Percentiles rank a stretch among this genome's conserved stretches.
Conservation (phyloP, 1,284 basidiomycete species). For the Phlebopus sp. region DNA sequence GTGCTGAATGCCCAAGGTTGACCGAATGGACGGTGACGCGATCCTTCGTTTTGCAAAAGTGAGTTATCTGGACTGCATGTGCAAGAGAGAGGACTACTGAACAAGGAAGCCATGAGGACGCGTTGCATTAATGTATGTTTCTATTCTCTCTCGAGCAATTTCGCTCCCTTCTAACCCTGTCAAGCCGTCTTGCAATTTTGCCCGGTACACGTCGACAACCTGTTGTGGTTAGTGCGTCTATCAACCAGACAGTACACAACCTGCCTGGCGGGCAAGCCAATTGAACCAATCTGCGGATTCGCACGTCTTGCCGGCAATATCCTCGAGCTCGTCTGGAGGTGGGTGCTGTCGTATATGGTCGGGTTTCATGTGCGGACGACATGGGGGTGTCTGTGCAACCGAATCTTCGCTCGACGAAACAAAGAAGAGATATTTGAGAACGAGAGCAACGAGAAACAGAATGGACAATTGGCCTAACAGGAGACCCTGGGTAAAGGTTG, state of each 20-base stretch:
- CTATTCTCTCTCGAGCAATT: constrained; percentile 63
- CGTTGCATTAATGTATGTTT: constrained; percentile 67
- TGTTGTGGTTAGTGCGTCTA: constrained; percentile 27
- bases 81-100: constrained; percentile 22
- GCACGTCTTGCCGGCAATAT: constrained; percentile 22
- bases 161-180: constrained; percentile 68
- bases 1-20: constrained; percentile 68
- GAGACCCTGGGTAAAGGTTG: constrained; percentile 82
- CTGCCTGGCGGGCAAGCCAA: constrained; percentile 61
- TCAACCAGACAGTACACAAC: constrained; percentile 13
- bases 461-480: constrained; percentile 79
- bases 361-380: constrained; percentile 53
- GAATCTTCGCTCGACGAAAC: constrained; percentile 59
- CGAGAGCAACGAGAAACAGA: constrained; percentile 60
- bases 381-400: constrained; percentile 47
- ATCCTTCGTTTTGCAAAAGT: constrained; percentile 47
- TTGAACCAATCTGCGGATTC: constrained; percentile 82
- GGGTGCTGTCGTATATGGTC: constrained; percentile 38
- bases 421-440: constrained; percentile 81
- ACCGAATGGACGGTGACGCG: constrained; percentile 74
- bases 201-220: constrained; percentile 70
- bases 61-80: background rate
- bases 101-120: constrained; percentile 69
- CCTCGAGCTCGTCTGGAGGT: constrained; percentile 27
- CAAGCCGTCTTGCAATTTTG: constrained; percentile 61